Base-by-base conservation (phyloP, 2,329 filamentous ascomycete species). In the Byssochlamys sp. region DNA sequence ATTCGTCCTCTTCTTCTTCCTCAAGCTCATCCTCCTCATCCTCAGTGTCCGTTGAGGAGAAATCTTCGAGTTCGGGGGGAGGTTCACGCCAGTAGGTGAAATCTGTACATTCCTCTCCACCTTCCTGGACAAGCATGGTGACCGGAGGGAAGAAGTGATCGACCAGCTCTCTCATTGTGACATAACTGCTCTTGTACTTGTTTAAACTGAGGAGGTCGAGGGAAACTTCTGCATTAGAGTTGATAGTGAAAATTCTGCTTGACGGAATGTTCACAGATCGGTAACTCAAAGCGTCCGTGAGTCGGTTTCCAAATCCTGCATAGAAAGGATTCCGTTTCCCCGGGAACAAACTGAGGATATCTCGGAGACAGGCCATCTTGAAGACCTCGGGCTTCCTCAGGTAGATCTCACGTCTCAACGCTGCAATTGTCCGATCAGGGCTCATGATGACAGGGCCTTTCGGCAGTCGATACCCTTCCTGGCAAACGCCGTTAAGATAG, bases 71-170 rank as follows among this genome's bases (percentile, higher is more conserved):
- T 54, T 95, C 90, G 14, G 92, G 80, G 2, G 91, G 90, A 53
- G 82, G 81, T 61, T 95, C 88, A 61, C 95, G 83, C 94, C 94
- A 99, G 75, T 95, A 99, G 58, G 86, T 92, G 74, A 99, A 99
- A 71, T 99, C 94, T 0, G 94, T 99, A 68, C 89, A 99, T 58
- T 95, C 88, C 71, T 97, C 94, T 11, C 91, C 92, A 24, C 91
- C 92, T 51, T 89, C 88, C 66, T 89, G 90, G 19, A 96, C 86
- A 29, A 99, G 80, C 27, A 91, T 86, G 61, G 87, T 90, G 11
- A 95, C 87, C 1, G 95, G 90, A 5, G 94, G 94, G 73, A 99
- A 99, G 77, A 96, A 97, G 73, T 99, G 94, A 70, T 99, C 94
- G 5, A 99, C 90, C 59, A 99, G 87, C 72, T 99, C 95, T 59